These are phyloP conservation scores for Yamadazyma insecticola DNA, from an alignment of 805 yeast species.

Conservation along the genomic window DNA sequence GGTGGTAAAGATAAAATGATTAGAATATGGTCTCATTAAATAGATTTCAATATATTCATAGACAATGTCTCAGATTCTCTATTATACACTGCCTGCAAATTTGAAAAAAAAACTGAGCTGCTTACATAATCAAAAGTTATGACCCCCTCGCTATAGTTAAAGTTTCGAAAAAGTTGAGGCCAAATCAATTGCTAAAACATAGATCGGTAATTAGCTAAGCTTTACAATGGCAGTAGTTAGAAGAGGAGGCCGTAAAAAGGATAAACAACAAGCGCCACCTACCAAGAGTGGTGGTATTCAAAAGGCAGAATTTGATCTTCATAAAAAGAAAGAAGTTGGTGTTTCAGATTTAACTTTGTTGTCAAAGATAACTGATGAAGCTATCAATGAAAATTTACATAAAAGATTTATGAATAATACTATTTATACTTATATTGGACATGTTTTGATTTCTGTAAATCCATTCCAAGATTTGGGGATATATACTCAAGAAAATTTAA, in stretches of 20 bases:
- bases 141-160: no score
- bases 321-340: constrained; percentile 96
- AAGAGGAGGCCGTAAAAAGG: constrained; percentile 61
- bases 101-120: no score
- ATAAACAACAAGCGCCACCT: constrained; percentile 47
- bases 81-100: no score
- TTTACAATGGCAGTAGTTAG: constrained; percentile 74
- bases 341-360: constrained; percentile 90
- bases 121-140: no score
- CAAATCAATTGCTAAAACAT: no score
- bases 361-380: constrained; percentile 83
- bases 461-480: constrained; percentile 97
- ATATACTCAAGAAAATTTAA: constrained; percentile 74
- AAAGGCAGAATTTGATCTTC: constrained; percentile 85
- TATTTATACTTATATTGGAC: constrained; percentile 91
- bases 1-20: constrained; percentile 97
- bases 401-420: constrained; percentile 86
- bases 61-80: no score
- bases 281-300: constrained; percentile 57
- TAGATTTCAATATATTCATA: no score
- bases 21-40: constrained; percentile 82
- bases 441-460: constrained; percentile 90
- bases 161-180: no score
- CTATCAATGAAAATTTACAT: constrained; percentile 86
- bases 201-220: no score